Evolutionary conservation across 768 basidiomycete genomes (phyloP), one percentile per base, ranked within the genome.

Genomic region (Neoboletus magnificus): DNA sequence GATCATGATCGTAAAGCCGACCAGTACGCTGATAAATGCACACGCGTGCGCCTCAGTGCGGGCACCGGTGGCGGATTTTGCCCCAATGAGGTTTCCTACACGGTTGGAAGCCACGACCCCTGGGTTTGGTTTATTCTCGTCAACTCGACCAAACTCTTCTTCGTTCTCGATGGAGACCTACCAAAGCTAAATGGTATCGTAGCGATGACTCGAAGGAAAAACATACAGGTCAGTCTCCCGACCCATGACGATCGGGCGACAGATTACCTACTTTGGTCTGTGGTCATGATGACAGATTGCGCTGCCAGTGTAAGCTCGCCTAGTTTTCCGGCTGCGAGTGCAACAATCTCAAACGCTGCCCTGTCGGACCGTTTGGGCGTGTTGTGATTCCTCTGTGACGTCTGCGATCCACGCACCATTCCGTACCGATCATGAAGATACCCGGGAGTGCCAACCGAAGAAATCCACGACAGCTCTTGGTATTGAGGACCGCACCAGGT

Each of bases 311-410:
- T 74, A 32, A 87, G 66, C n/a, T 78, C 65, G 8, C 88, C 89
- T 4, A 91, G 74, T 20, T 82, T 77, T 5, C 87, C 89, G 4
- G 89, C 89, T 18, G 86, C 85, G 23, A 91, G 73, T 5, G 89
- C 87, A 12, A 91, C 89, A 37, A 91, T 88, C 65, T 91, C 89
- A 60, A 91, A 91, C 0, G 88, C 86, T 42, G 85, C 85, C 88
- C 88, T 89, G 39, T 55, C 42, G 30, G 3, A 44, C 57, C 41
- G 41, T 55, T 35, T n/a, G 32, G 37, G 35, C 45, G 9, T n/a
- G 4, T n/a, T 25, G 25, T 12, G 35, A 13, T 6, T 33, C 15
- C 46, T 4, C 13, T 2, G 20, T 16, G 33, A 30, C 29, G 25
- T 51, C 27, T 33, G 37, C 32, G 3, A 29, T 18, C 7, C 56